These are phyloP conservation scores for Monilinia laxa DNA, from an alignment of 2,329 filamentous ascomycete genomes.

Conservation along the genomic window DNA sequence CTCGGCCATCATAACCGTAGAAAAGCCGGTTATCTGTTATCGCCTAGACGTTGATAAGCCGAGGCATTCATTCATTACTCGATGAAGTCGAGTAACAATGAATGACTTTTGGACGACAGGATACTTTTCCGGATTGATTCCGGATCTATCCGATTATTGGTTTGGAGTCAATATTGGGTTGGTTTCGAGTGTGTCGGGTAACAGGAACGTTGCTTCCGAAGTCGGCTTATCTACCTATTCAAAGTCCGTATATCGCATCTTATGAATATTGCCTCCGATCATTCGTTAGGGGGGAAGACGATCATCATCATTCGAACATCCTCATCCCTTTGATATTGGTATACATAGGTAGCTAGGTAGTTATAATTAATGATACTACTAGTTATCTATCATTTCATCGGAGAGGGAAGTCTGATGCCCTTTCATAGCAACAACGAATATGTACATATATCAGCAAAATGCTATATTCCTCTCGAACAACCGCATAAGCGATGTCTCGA, in stretches of 20 bases:
- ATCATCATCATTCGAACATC: neutral
- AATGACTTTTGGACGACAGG: too few species aligned
- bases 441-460: neutral
- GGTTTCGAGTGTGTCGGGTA: neutral
- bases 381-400: neutral
- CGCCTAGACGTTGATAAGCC: conserved; percentile 17
- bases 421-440: neutral
- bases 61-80: conserved; percentile 16
- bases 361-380: too few species aligned
- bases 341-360: neutral
- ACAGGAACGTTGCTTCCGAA: conserved; percentile 4
- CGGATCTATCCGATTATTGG: conserved; percentile 6
- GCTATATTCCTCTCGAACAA: neutral
- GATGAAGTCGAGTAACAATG: neutral
- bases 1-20: neutral
- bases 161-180: neutral
- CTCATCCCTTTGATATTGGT: neutral
- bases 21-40: conserved; percentile 19
- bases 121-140: neutral
- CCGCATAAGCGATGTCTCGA: too few species aligned
- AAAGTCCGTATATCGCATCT: neutral
- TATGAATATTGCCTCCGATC: neutral
- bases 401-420: neutral
- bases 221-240: neutral
- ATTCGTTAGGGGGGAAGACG: neutral